Base-by-base conservation (phyloP, 1,139 yeast species). In the Nadsonia commutata region DNA sequence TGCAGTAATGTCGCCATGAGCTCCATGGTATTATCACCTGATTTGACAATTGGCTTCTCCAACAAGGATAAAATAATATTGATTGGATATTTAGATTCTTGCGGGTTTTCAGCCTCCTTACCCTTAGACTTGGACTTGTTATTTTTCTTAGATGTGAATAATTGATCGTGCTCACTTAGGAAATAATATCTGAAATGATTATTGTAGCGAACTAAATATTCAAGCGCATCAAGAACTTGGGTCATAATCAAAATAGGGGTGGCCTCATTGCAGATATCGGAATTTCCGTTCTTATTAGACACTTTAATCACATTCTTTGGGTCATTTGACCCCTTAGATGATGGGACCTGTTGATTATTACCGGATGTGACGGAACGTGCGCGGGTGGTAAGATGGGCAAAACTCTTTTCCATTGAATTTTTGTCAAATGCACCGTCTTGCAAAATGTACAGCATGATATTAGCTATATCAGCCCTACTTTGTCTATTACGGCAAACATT, bases 11-110 rank as follows among this genome's bases (percentile, higher is more conserved):
- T 67, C 0, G 95, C 80, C 37, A 85, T 64, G 36, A 78, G 64
- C 55, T 86, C 95, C 76, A 86, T 73, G 49, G 85, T 69, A 3
- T 77, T 74, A 16, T 80, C 77, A 56, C 82, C 94, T 46, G 80
- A 83, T 31, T 74, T 73, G 40, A 86, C 74, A 13, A 78, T 57
- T 9, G 71, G 68, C 47, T 78, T 76, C 38, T 78, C 83, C 46
- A 88, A 65, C 23, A 88, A 59, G 19, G 67, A 65, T 43, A 88
- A 65, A 36, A 88, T 63, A 43, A 74, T 65, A 56, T 85, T 86
- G 51, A 88, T 72, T 1, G 95, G 94, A 58, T 70, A 84, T 55
- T 67, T 71, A 46, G 66, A 71, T 49, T 66, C 76, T 49, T 57
- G 54, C 21, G 60, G 54, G 1, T 62, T 53, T 22, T 67, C 43